A percentile compares a stretch with the other conserved stretches of the same genome.
Conservation (phyloP, 163 green algal species). For the Scenedesmus sp. region DNA sequence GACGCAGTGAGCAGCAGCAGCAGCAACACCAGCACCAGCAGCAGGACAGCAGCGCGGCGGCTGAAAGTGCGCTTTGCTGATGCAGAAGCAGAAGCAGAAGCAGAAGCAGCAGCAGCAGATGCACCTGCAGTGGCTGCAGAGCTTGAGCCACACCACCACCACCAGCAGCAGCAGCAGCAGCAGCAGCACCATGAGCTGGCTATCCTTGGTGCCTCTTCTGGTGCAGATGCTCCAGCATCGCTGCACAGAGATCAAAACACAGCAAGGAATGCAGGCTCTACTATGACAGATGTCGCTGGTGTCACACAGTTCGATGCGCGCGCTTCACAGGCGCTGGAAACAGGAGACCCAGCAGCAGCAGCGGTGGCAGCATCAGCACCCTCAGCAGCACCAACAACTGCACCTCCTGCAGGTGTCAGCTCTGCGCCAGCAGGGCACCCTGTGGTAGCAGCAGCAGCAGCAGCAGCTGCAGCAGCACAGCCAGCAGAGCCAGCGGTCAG, state of each 20-base stretch:
- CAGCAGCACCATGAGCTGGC: background rate
- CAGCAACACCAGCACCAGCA: background rate
- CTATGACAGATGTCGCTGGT: background rate
- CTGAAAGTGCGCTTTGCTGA: background rate
- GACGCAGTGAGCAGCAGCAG: constrained; percentile 10
- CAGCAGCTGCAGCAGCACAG: background rate
- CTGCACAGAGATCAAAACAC: background rate
- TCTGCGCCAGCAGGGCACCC: too few relatives aligned
- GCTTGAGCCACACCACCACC: background rate
- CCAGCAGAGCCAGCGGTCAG: too few relatives aligned
- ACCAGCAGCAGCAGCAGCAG: constrained; percentile 11
- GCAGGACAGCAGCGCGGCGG: background rate
- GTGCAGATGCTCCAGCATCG: background rate
- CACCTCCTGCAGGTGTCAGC: background rate
- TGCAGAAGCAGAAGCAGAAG: background rate
- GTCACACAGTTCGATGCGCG: background rate
- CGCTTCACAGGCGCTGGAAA: background rate
- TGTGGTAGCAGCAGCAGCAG: background rate
- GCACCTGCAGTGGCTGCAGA: background rate
- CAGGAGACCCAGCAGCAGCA: background rate
- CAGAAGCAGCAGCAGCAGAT: background rate
- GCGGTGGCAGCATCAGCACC: background rate
- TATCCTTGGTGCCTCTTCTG: background rate
- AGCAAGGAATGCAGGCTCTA: background rate
- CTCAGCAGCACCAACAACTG: background rate